Base-by-base conservation (phyloP, 139 green algal genomes). In the Edaphochlamys debaryana region DNA sequence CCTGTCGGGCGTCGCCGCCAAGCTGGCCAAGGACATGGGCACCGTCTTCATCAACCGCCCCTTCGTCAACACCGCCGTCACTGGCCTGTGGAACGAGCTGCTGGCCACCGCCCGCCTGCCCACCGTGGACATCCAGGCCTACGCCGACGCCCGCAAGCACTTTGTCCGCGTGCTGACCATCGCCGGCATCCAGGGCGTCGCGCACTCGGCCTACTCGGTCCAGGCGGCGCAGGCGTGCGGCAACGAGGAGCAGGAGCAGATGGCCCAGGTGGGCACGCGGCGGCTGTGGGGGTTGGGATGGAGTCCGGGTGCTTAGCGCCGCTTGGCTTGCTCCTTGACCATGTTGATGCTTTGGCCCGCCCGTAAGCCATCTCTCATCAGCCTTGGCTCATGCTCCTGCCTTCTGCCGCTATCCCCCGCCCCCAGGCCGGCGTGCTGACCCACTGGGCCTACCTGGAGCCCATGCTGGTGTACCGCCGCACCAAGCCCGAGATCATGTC, bases 361-460 rank as follows among this genome's bases (percentile, higher is more conserved):
- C 52, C 4, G 15, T 6, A 30, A 29, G n/a, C n/a, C n/a, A n/a
- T n/a, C n/a, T n/a, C n/a, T n/a, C n/a, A n/a, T n/a, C n/a, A n/a
- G n/a, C n/a, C n/a, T n/a, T n/a, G n/a, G n/a, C n/a, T 7, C 63
- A n/a, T 69, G 27, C 5, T 37, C 58, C 29, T 37, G 37, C 58
- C 9, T 67, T 36, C 29, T 29, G 58, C 6, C 6, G 32, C n/a
- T 42, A 25, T 13, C 22, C 15, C 56, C 23, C 25, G 2, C 23
- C 25, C 22, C 1, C 74, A 81, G 74, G 40, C 58, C 58, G 40
- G 32, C 52, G 45, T 81, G 8, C 4, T 38, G 23, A 40, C 69
- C 22, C 58, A 71, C 60, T 81, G 74, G 74, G 63, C 60, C 17
- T 71, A 72, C 74, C 60, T 81, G 60, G 17, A 81, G 40, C 60